Evolutionary conservation across 345 rosid genomes (phyloP), one percentile per base, ranked within the genome.

Genomic region (Ceriops decandra): DNA sequence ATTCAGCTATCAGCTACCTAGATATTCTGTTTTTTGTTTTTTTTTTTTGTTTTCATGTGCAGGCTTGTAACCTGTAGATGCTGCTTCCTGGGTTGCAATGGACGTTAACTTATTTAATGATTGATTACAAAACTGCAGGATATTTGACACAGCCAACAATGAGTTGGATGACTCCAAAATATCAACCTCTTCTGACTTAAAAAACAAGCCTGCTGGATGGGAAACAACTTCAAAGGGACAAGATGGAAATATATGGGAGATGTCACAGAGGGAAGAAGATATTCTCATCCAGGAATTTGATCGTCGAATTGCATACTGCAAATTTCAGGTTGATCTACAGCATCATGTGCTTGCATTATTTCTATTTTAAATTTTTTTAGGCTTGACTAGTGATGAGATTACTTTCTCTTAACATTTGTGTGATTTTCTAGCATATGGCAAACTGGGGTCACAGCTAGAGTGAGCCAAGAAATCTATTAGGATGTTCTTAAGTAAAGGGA

Each of bases 231-330:
- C 93, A 20, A 91, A 86, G 77, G 84, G 81, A 27, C 90, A 85
- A 72, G 99, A 91, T 62, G 98, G 92, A 24, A 91, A 85, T 66
- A 73, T 90, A 51, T 95, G 97, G 99, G 98, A 91, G 60, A 90
- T 95, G 98, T 84, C 98, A 67, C 96, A 91, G 79, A 88, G 99
- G 74, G 98, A 95, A 74, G 99, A 91, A 79, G 96, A 95, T 70
- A 90, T 91, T 79, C 88, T 91, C 33, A 87, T 91, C 54, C 98
- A 95, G 81, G 98, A 95, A 80, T 91, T 87, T 66, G 99, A 95
- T 70, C 92, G 95, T 24, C 86, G 97, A 42, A 85, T 82, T 21
- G 90, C 99, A 30, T 90, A 83, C 79, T 82, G 90, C 82, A 95
- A 91, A 80, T 95, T 95, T 72, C 95, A 91, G 96, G 97, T 89